Base-by-base conservation (phyloP, 108 stramenopile species). In the Stephanodiscus triporus region DNA sequence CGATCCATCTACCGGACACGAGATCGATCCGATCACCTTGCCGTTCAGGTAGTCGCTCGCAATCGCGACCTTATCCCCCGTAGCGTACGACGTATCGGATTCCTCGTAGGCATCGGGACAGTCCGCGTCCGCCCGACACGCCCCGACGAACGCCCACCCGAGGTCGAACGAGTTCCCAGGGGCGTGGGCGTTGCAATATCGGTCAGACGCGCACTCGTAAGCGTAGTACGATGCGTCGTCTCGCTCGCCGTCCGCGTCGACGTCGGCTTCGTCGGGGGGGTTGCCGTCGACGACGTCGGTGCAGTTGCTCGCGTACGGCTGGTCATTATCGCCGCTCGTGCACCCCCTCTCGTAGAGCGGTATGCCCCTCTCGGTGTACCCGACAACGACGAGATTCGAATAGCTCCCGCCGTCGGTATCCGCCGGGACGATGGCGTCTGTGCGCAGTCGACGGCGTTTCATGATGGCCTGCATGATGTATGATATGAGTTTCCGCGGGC, bases 21-120 rank as follows among this genome's bases (percentile, higher is more conserved):
- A 56, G 36, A 72, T 63, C 24, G 70, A 72, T 34, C 36, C 60
- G 20, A 61, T 61, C 17, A 36, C 60, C 29, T 37, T 61, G 9
- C 36, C 37, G 37, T 61, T 38, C 16, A 43, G 3, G 37, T 61
- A 40, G 22, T 43, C 60, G 37, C 40, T 61, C 22, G 60, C 22
- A 6, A 61, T 10, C 60, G 37, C 37, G 37, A 36, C 30, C 30
- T 19, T 10, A 42, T 43, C 60, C 17, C 60, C 60, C 4, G 9
- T 19, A 9, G 43, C 40, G 5, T 61, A 42, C 36, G n/a, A 37
- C n/a, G n/a, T 40, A 17, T 20, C 17, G 34, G 58, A 6, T 14
- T 37, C 58, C n/a, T 59, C 58, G 29, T 38, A 59, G 0, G 30
- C 29, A 19, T 59, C 58, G 0, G 60, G 60, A 40, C 60, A 61